Evolutionary conservation across 495 filamentous ascomycete genomes (phyloP).

Genomic region (Bacidia rubella): DNA sequence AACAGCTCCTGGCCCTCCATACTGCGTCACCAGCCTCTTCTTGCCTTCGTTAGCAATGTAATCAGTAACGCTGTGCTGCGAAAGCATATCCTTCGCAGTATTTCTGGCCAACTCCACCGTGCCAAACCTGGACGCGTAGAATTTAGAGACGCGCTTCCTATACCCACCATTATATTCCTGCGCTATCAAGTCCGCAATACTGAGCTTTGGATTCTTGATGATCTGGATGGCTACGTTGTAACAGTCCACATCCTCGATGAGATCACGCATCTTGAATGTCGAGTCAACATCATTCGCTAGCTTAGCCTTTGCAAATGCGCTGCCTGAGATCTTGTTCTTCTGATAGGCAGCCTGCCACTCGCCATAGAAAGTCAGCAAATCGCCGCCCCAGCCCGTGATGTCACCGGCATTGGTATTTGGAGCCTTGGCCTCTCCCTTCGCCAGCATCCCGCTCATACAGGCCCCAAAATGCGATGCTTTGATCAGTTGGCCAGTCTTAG

Average conservation of each 20-base stretch:
- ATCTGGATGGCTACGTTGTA: background rate
- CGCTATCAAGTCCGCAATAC: conserved; percentile 33
- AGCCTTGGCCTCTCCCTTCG: background rate
- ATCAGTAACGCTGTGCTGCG: too few species aligned
- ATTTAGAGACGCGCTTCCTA: background rate
- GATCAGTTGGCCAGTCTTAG: background rate
- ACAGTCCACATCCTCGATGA: conserved; percentile 6
- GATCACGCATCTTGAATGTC: conserved; percentile 12
- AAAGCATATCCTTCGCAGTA: conserved; percentile 6
- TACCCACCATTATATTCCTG: conserved; percentile 30
- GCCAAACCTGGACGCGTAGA: background rate
- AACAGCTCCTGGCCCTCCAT: too few species aligned
- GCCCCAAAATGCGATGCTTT: conserved; percentile 5
- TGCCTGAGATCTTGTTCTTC: background rate
- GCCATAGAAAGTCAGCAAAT: conserved; percentile 2
- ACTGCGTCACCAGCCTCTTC: too few species aligned
- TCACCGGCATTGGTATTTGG: background rate
- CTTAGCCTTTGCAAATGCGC: background rate
- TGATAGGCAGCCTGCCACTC: background rate
- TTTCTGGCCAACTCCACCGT: conserved; percentile 1
- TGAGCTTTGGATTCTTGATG: background rate
- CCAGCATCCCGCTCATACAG: conserved; percentile 2
- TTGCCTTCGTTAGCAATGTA: too few species aligned
- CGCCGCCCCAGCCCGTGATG: conserved; percentile 4
- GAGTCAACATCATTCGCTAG: conserved; percentile 11